Evolutionary conservation across 768 basidiomycete species (phyloP).

Genomic region (Leccinum disarticulatum): DNA sequence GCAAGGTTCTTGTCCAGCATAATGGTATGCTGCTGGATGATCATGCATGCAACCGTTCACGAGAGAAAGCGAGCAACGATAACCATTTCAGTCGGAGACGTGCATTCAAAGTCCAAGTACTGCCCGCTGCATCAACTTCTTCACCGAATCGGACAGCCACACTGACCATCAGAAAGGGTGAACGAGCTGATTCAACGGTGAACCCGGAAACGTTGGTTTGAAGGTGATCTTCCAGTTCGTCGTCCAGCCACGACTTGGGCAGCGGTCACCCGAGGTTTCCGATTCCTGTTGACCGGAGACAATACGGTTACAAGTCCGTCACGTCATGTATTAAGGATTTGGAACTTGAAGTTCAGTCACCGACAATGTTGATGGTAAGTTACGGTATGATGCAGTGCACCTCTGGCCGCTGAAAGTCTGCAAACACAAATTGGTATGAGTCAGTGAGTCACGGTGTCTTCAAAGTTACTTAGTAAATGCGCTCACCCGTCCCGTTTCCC

Average conservation of each 20-base stretch:
- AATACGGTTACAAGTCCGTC: background rate
- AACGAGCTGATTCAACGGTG: background rate
- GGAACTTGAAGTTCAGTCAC: too few species aligned
- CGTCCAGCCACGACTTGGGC: background rate
- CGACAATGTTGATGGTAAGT: background rate
- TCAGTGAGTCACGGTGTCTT: too few species aligned
- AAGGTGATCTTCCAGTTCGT: background rate
- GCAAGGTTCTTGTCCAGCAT: too few species aligned
- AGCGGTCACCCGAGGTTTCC: background rate
- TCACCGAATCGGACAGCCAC: too few species aligned
- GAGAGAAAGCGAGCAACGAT: too few species aligned
- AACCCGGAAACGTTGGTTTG: background rate
- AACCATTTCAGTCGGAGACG: too few species aligned
- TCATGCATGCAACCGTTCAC: too few species aligned
- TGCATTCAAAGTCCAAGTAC: too few species aligned
- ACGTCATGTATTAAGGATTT: background rate
- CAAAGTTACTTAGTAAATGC: too few species aligned
- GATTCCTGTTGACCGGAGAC: background rate
- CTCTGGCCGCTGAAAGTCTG: background rate
- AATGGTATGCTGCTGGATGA: too few species aligned
- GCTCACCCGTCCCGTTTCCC: too few species aligned
- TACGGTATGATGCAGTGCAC: background rate
- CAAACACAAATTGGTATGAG: too few species aligned
- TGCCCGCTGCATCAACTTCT: background rate
- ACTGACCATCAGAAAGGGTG: background rate